Base-by-base conservation (phyloP, 495 filamentous ascomycete genomes). In the Aspergillus kassunensis region DNA sequence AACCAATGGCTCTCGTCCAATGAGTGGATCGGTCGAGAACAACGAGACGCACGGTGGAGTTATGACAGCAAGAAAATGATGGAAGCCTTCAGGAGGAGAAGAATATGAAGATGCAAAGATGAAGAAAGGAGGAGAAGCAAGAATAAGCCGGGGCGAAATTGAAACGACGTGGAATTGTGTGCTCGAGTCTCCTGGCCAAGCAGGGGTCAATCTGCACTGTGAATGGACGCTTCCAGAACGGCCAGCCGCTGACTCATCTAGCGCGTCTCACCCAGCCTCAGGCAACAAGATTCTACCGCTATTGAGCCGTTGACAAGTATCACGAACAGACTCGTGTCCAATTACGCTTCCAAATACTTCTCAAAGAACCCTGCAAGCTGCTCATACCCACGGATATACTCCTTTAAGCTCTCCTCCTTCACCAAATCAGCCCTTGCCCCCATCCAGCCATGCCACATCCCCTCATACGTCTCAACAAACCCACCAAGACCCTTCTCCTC, bases 391-490 rank as follows among this genome's bases (percentile, higher is more conserved):
- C 76, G 74, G 53, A 68, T 59, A 60, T 75, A 85, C 60, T 80
- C 77, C 48, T 68, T 75, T 51, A 58, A 55, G 45, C 73, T 76
- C 34, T 69, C 71, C 54, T 77, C 67, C n/a, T 76, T 61, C 24
- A 69, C 67, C 10, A 84, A 54, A n/a, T 81, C 62, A 0, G 80
- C 78, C 30, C 81, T 68, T 0, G 81, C 78, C 2, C 79, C 77
- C 82, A 85, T 85, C 79, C 81, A 85, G 15, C 81, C 82, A 54
- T 84, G 82, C 63, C 69, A 71, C 78, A 80, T 79, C 5, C 51
- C 70, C 1, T 52, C 36, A 50, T 81, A 84, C 5, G 66, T 77
- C 56, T 82, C 76, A 4, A 84, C 73, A 41, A 67, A 51, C 0
- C 68, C 72, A 13, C 44, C 60, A 29, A 65, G 62, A 7, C 62